phyloP scores from a whole-genome alignment of 345 rosid genomes.

The Eucalyptus pauciflora region DNA sequence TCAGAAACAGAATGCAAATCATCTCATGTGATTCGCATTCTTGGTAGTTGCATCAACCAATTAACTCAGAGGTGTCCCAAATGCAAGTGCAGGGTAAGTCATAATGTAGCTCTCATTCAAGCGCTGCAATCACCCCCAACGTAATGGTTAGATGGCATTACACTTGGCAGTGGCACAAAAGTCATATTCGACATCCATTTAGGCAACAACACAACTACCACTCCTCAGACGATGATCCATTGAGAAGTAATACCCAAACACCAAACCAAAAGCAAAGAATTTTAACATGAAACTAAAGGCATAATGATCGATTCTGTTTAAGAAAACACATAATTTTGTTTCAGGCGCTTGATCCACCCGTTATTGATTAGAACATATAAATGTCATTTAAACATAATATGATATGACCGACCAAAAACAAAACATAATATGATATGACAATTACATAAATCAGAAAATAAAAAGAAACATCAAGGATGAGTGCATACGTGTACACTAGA shows the following conservation, averaged over 20 bases:
- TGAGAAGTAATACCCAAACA: neutral
- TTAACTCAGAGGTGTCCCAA: neutral
- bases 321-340: neutral
- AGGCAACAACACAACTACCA: neutral
- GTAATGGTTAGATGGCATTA: neutral
- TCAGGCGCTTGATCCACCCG: neutral
- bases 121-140: neutral
- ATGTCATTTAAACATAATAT: neutral
- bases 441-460: neutral
- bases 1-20: neutral
- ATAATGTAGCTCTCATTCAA: neutral
- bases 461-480: neutral
- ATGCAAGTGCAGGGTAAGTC: neutral
- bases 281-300: neutral
- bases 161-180: neutral
- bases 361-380: neutral
- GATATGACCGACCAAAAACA: no score
- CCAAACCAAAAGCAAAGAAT: neutral
- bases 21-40: neutral
- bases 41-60: neutral
- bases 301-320: neutral
- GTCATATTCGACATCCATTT: neutral
- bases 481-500: neutral
- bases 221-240: neutral
- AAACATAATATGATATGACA: neutral